Conservation (phyloP, 768 basidiomycete genomes). For the Xerocomellus chrysenteron region DNA sequence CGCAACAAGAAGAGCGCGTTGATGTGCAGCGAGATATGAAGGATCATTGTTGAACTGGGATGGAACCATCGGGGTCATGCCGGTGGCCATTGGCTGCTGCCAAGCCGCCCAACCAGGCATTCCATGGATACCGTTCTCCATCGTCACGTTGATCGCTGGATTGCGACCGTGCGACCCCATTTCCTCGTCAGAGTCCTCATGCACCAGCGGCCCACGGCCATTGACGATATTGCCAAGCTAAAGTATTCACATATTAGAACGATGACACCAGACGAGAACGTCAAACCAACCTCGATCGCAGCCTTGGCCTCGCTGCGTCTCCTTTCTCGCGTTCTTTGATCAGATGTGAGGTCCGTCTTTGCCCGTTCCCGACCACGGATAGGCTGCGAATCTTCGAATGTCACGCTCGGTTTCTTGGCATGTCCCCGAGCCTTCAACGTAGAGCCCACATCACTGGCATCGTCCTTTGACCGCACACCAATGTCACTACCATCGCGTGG, state of each 20-base stretch:
- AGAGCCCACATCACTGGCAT: conserved; percentile 23
- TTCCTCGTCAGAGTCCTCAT: conserved; percentile 48
- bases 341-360: conserved; percentile 34
- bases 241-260: conserved; percentile 4
- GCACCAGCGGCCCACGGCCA: conserved; percentile 63
- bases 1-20: conserved; percentile 82
- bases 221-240: conserved; percentile 90
- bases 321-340: conserved; percentile 66
- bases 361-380: conserved; percentile 31
- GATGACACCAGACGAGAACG: not conserved
- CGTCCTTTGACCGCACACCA: conserved; percentile 22
- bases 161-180: conserved; percentile 20
- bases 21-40: conserved; percentile 68
- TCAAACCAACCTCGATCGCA: conserved; percentile 69
- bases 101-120: conserved; percentile 35
- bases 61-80: conserved; percentile 36
- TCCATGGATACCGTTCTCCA: conserved; percentile 28
- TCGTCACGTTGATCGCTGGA: conserved; percentile 38
- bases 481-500: conserved; percentile 77
- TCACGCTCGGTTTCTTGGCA: conserved; percentile 61
- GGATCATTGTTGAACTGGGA: conserved; percentile 50
- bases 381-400: conserved; percentile 56
- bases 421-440: conserved; percentile 36
- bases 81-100: conserved; percentile 29
- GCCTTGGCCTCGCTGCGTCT: conserved; percentile 82